These are phyloP conservation scores for Musa acuminata DNA, from an alignment of 176 grass and related monocot species.

Conservation along the genomic window DNA sequence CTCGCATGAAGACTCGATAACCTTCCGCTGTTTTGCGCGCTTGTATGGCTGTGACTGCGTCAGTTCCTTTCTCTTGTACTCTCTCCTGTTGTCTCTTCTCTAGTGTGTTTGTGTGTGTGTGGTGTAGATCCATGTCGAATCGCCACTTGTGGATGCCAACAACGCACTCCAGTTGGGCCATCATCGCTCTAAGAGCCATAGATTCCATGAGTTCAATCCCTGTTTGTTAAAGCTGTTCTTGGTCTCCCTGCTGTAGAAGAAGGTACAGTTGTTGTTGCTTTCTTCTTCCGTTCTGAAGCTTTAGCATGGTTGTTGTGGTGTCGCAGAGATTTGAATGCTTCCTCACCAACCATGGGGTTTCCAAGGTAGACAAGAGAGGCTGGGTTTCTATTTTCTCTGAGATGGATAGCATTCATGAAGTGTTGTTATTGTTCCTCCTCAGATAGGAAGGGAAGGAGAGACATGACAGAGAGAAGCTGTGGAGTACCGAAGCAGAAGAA, in stretches of 20 bases:
- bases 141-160: neutral
- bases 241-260: too few species aligned
- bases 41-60: too few species aligned
- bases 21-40: neutral
- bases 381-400: neutral
- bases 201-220: neutral
- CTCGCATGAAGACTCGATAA: neutral
- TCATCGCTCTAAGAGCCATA: neutral
- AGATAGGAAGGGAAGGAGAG: neutral
- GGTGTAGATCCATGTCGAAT: neutral
- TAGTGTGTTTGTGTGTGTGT: neutral
- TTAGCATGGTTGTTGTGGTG: neutral
- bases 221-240: too few species aligned
- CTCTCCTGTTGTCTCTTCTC: neutral
- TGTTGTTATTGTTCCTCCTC: neutral
- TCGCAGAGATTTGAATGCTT: neutral
- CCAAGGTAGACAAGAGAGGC: neutral
- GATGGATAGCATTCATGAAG: neutral
- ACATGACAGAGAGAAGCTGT: neutral
- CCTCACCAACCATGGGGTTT: neutral
- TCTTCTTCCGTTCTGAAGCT: too few species aligned
- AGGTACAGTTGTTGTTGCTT: too few species aligned
- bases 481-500: slow-evolving; percentile 16
- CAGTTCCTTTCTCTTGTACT: too few species aligned
- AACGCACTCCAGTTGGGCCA: neutral